Evolutionary conservation across 169 alveolate species (phyloP), one percentile per base, ranked within the genome.

Genomic region (Plasmodium ovale): DNA sequence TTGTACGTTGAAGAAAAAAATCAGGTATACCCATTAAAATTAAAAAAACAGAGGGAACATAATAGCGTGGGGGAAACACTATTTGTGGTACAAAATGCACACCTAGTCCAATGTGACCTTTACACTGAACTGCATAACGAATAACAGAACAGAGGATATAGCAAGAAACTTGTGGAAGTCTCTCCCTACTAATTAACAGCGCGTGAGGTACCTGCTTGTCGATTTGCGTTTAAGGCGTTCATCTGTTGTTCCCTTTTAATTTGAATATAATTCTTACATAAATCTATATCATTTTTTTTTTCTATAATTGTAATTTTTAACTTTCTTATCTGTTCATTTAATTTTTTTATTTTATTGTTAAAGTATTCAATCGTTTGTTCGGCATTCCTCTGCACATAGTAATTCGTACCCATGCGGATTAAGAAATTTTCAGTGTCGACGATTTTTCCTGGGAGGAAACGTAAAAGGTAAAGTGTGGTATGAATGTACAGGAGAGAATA

Each of bases 321-420:
- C 16, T 58, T 54, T 19, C 25, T 79, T 19, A 79, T 79, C 35
- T 79, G 77, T 49, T 64, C 89, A 49, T 79, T 79, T 64, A 79
- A 54, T 58, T 51, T 79, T 21, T 68, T 56, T 64, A 79, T 62
- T 79, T 79, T 79, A 39, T 64, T 51, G 16, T 79, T 65, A 51
- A 64, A 79, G 10, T 79, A 79, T 3, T 79, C 82, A 58, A 79
- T 79, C 7, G 79, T 65, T 19, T 79, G 89, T 19, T 44, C 37
- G 19, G 82, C 33, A 68, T 79, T 65, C 42, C 89, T 79, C 58
- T 79, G 71, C n/a, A 79, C 89, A 56, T 64, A 79, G 58, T 79
- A 79, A 42, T 79, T 79, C 7, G 89, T 79, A 9, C 89, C 89
- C 89, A 79, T 79, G 37, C 79, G 89, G 1, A 79, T 54, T 5